These are phyloP conservation scores for Agrocybe pediades DNA, from an alignment of 768 basidiomycete genomes.

Conservation along the genomic window DNA sequence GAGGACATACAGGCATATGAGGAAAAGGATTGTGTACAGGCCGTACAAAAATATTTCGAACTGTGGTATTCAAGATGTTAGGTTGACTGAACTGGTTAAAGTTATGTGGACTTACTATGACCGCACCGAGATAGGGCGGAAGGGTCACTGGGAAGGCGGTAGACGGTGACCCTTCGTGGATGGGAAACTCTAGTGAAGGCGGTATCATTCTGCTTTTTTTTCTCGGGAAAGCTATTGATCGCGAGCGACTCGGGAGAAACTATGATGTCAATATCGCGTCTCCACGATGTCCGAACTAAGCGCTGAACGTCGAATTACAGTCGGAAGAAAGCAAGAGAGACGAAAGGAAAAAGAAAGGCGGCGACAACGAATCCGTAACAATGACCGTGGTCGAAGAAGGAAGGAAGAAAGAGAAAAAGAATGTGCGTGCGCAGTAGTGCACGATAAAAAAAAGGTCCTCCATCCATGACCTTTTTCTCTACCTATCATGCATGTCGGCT, in stretches of 20 bases:
- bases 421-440: too few relatives aligned
- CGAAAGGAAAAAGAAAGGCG: background rate
- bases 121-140: constrained; percentile 25
- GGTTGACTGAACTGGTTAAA: background rate
- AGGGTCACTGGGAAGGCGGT: constrained; percentile 17
- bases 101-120: constrained; percentile 17
- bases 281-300: too few relatives aligned
- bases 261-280: too few relatives aligned
- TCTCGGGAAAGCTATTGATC: background rate
- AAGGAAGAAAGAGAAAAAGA: background rate
- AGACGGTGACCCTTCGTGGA: background rate
- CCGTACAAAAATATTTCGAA: constrained; percentile 30
- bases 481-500: background rate
- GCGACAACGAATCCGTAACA: too few relatives aligned
- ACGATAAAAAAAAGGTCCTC: background rate
- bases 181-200: background rate
- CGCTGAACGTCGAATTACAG: background rate
- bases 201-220: background rate
- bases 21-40: constrained; percentile 37
- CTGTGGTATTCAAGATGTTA: constrained; percentile 7
- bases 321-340: background rate
- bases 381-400: background rate
- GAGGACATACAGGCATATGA: constrained; percentile 36
- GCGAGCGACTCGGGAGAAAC: background rate
- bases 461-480: background rate